A percentile compares a stretch with the other conserved stretches of the same genome.
These are phyloP conservation scores for Didymella glomerata DNA, from an alignment of 2,329 filamentous ascomycete genomes.

Conservation along the genomic window DNA sequence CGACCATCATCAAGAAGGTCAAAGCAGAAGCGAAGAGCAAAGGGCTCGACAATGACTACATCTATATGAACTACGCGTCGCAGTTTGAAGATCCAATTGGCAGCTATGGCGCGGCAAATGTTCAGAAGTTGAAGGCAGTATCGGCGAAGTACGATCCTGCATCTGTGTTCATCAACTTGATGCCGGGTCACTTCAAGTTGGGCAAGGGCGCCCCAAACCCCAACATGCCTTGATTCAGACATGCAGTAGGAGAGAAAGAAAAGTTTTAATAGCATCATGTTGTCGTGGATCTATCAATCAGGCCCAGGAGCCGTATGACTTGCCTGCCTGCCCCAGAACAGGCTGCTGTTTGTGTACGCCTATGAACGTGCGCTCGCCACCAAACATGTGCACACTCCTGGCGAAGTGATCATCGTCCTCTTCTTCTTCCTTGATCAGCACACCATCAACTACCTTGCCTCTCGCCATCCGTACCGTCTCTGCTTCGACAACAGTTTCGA, in stretches of 20 bases:
- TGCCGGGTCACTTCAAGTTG: conserved; percentile 58
- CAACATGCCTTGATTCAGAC: neutral
- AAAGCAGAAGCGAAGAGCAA: conserved; percentile 18
- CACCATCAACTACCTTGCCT: conserved; percentile 53
- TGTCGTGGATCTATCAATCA: neutral
- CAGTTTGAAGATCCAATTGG: conserved; percentile 54
- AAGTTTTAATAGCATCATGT: neutral
- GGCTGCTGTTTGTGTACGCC: conserved; percentile 38
- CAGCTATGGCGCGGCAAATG: conserved; percentile 54
- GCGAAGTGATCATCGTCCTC: conserved; percentile 47
- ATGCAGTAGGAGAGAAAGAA: neutral
- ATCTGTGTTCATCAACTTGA: conserved; percentile 52
- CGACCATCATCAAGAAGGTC: conserved; percentile 18
- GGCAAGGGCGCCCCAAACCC: conserved; percentile 13
- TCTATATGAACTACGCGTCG: conserved; percentile 61
- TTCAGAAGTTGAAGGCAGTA: conserved; percentile 45
- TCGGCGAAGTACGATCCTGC: conserved; percentile 53
- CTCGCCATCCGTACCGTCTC: conserved; percentile 66
- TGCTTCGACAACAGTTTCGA: conserved; percentile 84
- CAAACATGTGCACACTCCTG: conserved; percentile 46
- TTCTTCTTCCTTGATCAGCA: conserved; percentile 51
- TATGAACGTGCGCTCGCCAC: conserved; percentile 47
- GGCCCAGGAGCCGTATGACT: conserved; percentile 12
- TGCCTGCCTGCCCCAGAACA: conserved; percentile 5
- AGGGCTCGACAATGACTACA: conserved; percentile 37